Base-by-base conservation (phyloP, 305 asterid genomes). In the Rubia balearica region DNA sequence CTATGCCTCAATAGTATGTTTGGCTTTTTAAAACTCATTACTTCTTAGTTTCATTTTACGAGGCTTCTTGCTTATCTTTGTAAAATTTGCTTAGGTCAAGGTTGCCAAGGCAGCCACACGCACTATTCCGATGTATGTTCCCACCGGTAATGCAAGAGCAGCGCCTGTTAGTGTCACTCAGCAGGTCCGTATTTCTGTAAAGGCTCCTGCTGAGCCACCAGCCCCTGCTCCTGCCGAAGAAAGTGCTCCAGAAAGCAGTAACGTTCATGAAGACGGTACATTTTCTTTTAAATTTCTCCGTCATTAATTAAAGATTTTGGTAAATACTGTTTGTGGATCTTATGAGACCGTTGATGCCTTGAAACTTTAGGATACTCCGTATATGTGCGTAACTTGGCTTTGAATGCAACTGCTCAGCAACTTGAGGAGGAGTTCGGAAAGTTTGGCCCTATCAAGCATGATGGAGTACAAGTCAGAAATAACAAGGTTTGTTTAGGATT, bases 381-480 rank as follows among this genome's bases (percentile, higher is more conserved):
- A 73, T 89, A 85, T 73, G 73, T 93, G 66, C 89, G 90, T 72
- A 90, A 90, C 77, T 83, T 93, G 86, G 91, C 97, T 65, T 73
- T 84, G 42, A 80, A 84, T 83, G 83, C 81, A 22, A 89, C 97
- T 46, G 83, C 77, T 57, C 71, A 86, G 71, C 85, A 89, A 81
- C 92, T 93, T 77, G 96, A 93, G 81, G 85, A 81, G 53, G 96
- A 83, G 69, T 93, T 93, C 74, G 83, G 79, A 77, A 89, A 80
- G 76, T 90, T 87, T 74, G 97, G 98, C 67, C 73, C 88, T 64
- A 86, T 90, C 68, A 90, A 89, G 85, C 82, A 67, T 72, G 82
- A 85, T 53, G 98, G 97, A 10, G 82, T 93, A 71, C 98, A 93
- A 89, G 98, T 93, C 76, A 80, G 97, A 79, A 85, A 89, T 73